Evolutionary conservation across 441 rosid genomes (phyloP).

Genomic region (Viola pubescens): DNA sequence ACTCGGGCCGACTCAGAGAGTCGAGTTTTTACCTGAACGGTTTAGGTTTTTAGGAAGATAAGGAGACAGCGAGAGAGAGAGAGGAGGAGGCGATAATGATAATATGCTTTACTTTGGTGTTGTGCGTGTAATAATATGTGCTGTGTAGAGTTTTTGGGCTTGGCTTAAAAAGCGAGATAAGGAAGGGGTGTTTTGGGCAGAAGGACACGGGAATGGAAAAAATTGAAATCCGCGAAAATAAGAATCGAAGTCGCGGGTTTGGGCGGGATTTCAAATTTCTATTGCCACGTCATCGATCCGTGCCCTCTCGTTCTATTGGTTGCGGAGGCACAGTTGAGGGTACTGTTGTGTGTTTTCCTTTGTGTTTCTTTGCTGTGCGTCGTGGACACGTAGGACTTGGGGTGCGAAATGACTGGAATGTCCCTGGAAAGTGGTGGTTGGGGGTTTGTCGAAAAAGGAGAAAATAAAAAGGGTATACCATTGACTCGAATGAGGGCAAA

Average conservation of each 20-base stretch:
- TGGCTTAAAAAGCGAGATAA: conserved; percentile 4
- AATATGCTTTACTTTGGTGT: conserved; percentile 10
- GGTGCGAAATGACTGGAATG: neutral
- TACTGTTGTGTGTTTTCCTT: neutral
- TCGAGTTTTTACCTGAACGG: neutral
- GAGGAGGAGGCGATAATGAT: neutral
- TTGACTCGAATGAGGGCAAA: conserved; percentile 1
- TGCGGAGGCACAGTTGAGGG: neutral
- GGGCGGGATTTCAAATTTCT: conserved; percentile 48
- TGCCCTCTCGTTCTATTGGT: conserved; percentile 13
- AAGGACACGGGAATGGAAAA: neutral
- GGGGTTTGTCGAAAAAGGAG: conserved; percentile 1
- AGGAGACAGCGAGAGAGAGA: conserved; percentile 16
- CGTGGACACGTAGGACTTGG: neutral
- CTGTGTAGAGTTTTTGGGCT: neutral
- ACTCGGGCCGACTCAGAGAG: conserved; percentile 24
- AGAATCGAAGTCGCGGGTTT: conserved; percentile 29
- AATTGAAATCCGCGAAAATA: conserved; percentile 8
- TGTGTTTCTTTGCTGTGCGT: neutral
- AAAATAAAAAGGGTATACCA: neutral
- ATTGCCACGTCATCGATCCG: conserved; percentile 31
- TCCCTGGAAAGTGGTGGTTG: neutral
- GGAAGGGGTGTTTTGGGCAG: conserved; percentile 15
- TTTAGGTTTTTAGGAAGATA: neutral
- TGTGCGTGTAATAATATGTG: neutral